These are phyloP conservation scores for Ichthyophthirius multifiliis DNA, from an alignment of 169 alveolate species.

Conservation along the genomic window DNA sequence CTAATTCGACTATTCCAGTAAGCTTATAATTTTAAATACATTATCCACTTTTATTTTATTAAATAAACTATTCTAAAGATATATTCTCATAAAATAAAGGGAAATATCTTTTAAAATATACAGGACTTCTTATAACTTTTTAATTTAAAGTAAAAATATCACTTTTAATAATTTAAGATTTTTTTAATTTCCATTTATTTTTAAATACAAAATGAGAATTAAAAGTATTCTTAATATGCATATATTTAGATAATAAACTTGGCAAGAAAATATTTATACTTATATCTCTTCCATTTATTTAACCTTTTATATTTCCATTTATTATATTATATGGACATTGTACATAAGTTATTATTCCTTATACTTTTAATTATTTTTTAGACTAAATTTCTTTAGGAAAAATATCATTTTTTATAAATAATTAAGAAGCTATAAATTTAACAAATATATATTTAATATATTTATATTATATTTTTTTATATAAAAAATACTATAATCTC, in stretches of 20 bases:
- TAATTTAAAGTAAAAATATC: neutral
- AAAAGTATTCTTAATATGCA: neutral
- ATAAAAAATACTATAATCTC: neutral
- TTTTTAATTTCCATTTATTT: constrained; percentile 2
- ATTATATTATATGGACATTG: neutral
- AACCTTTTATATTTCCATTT: neutral
- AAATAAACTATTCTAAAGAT: neutral
- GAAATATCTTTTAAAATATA: constrained; percentile 4
- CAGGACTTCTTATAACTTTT: neutral
- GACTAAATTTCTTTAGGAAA: neutral
- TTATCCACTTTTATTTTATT: neutral
- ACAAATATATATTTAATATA: neutral
- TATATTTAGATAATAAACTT: neutral
- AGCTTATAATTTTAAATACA: neutral
- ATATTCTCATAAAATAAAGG: neutral
- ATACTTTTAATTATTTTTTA: neutral
- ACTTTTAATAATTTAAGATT: neutral
- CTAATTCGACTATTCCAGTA: neutral
- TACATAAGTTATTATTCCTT: neutral
- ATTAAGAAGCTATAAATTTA: neutral
- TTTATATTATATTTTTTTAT: too few relatives aligned
- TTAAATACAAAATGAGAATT: neutral
- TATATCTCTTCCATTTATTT: neutral
- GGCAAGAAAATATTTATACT: neutral
- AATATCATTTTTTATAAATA: neutral